A percentile compares a stretch with the other conserved stretches of the same genome.
phyloP scores from a whole-genome alignment of 495 filamentous ascomycete genomes.

The Tuber magnatum region DNA sequence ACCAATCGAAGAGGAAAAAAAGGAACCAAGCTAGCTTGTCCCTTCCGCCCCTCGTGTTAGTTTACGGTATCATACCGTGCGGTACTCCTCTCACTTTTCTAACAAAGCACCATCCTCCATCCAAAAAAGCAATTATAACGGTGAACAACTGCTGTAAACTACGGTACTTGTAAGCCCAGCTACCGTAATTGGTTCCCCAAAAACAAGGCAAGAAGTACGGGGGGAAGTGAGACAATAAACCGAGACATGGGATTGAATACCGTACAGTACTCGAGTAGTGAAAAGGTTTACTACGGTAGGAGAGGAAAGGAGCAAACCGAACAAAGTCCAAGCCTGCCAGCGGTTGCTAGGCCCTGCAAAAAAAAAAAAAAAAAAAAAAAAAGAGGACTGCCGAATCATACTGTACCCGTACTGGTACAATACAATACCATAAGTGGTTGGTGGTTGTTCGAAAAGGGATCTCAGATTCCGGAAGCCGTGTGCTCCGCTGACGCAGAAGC shows the following conservation, averaged over 20 bases:
- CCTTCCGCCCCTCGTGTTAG: too few relatives aligned
- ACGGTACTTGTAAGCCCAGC: too few relatives aligned
- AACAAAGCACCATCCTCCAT: background rate
- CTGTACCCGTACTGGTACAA: too few relatives aligned
- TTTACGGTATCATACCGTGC: too few relatives aligned
- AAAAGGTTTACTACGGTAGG: background rate
- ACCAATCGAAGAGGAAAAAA: background rate
- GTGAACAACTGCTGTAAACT: background rate
- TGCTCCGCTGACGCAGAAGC: background rate
- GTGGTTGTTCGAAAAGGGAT: background rate
- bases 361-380: too few relatives aligned
- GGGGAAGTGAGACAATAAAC: background rate
- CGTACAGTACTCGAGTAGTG: background rate
- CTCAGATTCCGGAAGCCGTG: background rate
- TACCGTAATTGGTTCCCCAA: background rate
- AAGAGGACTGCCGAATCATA: too few relatives aligned
- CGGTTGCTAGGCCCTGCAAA: background rate
- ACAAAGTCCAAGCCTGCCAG: background rate
- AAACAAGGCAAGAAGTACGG: background rate
- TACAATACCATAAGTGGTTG: background rate
- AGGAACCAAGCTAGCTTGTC: background rate
- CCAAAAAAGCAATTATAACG: background rate
- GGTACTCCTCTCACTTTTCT: background rate
- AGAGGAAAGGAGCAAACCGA: background rate
- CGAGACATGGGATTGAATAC: background rate